Base-by-base conservation (phyloP, 2,329 filamentous ascomycete species). In the Penicillium olsonii region DNA sequence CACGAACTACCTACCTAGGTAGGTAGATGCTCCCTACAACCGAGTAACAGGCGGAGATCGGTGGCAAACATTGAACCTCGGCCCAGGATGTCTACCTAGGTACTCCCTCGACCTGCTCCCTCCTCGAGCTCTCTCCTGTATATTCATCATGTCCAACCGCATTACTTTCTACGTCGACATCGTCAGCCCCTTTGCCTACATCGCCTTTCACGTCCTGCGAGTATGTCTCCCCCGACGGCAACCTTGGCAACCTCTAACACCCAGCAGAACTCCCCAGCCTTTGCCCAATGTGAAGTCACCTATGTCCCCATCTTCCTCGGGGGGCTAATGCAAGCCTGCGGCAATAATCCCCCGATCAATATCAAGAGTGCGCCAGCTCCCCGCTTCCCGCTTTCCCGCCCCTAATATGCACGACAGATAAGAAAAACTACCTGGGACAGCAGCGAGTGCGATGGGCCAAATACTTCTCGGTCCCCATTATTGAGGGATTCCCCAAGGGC, bases 391-490 rank as follows among this genome's bases (percentile, higher is more conserved):
- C n/a, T n/a, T n/a, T n/a, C n/a, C n/a, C n/a, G n/a, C n/a, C n/a
- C n/a, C n/a, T n/a, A n/a, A n/a, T n/a, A n/a, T n/a, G n/a, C n/a
- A n/a, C n/a, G n/a, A 5, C 53, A 83, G 81, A 85, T 68, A 85
- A 85, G 67, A 77, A 76, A 61, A 73, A 75, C 66, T 86, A 78
- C 77, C 80, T 83, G 50, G 64, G 73, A 29, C 45, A 50, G 11
- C 81, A 85, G 57, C 79, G 83, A 14, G 37, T 66, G 17, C 79
- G 82, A 49, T 84, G 79, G 79, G 70, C 80, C 1, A 67, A 68
- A 9, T 67, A 71, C 50, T 81, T 84, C 69, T 69, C 75, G 29
- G 72, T 85, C 37, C 82, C 83, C 11, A 78, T 84, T 42, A 59
- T 66, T 0, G 57, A 69, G 1, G 46, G 55, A 0, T 53, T 66